Evolutionary conservation across 139 green algal genomes (phyloP), one percentile per base, ranked within the genome.

Genomic region (Coelastrella sp.): DNA sequence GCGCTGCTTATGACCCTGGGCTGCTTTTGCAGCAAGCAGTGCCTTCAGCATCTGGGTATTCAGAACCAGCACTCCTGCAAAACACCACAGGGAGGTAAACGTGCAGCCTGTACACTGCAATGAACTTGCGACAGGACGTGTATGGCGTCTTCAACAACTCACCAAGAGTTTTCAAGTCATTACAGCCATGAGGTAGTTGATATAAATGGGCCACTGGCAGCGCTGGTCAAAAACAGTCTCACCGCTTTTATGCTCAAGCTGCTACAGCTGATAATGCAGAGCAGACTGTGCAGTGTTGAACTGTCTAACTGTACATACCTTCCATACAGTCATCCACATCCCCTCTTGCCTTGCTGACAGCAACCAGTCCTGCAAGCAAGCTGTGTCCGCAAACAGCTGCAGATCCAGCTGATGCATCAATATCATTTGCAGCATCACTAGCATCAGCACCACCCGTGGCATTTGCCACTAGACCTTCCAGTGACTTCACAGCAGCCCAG

Each of bases 41-140:
- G 78, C 20, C 22, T 63, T 78, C 59, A 90, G 74, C 12, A 90
- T n/a, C 14, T 73, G 72, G 6, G 85, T 90, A 59, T 84, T 82
- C 57, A 20, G 22, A 0, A n/a, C 25, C n/a, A 90, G 59, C 1
- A 63, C 85, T 6, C 60, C 85, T 90, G 85, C 58, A 74, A 25
- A 49, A 49, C 35, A 49, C 35, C 35, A 49, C 35, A 49, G 3
- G 1, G 35, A 49, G 35, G 35, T 49, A 3, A 49, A 49, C 35
- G 35, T 49, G 35, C 35, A 49, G 35, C 35, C 35, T 49, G 35
- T 49, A 49, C 35, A 49, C 35, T 49, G 35, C 35, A 49, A 49
- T 49, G 3, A 49, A 49, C 3, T 3, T 49, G 35, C 35, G 35
- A 3, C 35, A 49, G 35, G 35, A 49, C 35, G 35, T 49, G 35